A percentile compares a stretch with the other conserved stretches of the same genome.
phyloP scores from a whole-genome alignment of 2,329 filamentous ascomycete species.

The Penicillium crustosum region DNA sequence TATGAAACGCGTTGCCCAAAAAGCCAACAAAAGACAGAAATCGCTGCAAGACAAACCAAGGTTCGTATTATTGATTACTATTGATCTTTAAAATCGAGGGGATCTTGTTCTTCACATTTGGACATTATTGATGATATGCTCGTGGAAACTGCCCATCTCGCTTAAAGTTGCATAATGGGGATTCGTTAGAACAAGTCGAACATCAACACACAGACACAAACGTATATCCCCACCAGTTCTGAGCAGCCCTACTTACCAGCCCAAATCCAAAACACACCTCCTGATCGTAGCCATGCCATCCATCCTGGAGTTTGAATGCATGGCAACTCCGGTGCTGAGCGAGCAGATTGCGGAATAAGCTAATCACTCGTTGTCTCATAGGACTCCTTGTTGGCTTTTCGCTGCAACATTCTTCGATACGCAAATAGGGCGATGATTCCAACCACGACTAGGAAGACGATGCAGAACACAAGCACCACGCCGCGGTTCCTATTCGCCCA shows the following conservation, averaged over 20 bases:
- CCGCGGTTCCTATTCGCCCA: conserved; percentile 60
- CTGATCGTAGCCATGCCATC: background rate
- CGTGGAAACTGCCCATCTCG: background rate
- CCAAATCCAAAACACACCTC: too few species aligned
- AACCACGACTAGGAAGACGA: conserved; percentile 57
- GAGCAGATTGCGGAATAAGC: fast-evolving
- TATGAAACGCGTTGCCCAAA: background rate
- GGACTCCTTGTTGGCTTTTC: conserved; percentile 29
- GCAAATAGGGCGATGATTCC: conserved; percentile 54
- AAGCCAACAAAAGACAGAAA: background rate
- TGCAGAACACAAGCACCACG: conserved; percentile 62
- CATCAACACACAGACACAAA: background rate
- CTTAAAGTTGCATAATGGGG: background rate
- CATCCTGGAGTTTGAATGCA: fast-evolving
- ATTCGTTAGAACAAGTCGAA: too few species aligned
- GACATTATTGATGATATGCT: background rate
- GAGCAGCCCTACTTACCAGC: background rate
- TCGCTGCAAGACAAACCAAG: background rate
- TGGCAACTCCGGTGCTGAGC: background rate
- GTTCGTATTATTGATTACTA: background rate
- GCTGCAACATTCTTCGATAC: conserved; percentile 45
- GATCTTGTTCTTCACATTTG: background rate
- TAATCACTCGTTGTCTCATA: conserved; percentile 18
- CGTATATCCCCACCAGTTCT: background rate
- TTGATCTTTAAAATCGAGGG: background rate